These are phyloP conservation scores for Tinospora cordifolia DNA, from an alignment of 164 flowering plant species.

Conservation along the genomic window DNA sequence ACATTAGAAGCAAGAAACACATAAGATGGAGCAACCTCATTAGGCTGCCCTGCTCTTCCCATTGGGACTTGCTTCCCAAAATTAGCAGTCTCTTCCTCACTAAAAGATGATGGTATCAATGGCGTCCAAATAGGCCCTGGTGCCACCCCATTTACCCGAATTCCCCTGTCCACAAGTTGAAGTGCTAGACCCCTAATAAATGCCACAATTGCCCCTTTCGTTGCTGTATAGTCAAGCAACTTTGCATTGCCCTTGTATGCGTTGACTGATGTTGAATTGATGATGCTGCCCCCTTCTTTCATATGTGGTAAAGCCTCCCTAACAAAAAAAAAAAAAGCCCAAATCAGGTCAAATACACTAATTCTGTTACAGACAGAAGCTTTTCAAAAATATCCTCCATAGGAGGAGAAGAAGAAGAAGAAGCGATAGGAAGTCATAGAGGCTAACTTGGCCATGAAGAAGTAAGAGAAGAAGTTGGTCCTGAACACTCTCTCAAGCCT, in stretches of 20 bases:
- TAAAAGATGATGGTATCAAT: slow-evolving; percentile 53
- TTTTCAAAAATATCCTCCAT: too few relatives aligned
- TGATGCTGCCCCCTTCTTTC: slow-evolving; percentile 60
- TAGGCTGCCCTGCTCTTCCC: slow-evolving; percentile 73
- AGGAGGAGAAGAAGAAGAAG: too few relatives aligned
- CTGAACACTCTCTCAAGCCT: slow-evolving; percentile 53
- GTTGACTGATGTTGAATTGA: slow-evolving; percentile 58
- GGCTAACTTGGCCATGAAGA: slow-evolving; percentile 39
- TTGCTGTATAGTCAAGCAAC: slow-evolving; percentile 63
- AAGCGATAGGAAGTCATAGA: too few relatives aligned
- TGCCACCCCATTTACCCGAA: slow-evolving; percentile 73
- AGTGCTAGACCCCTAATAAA: slow-evolving; percentile 62
- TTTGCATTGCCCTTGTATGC: slow-evolving; percentile 57
- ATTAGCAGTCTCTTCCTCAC: slow-evolving; percentile 31
- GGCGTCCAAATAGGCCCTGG: slow-evolving; percentile 85
- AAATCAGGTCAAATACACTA: too few relatives aligned
- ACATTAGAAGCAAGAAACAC: slow-evolving; percentile 58
- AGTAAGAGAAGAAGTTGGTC: slow-evolving; percentile 48
- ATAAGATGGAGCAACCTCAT: slow-evolving; percentile 55
- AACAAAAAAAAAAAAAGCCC: neutral
- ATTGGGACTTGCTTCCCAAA: slow-evolving; percentile 66
- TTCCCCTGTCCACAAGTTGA: slow-evolving; percentile 48
- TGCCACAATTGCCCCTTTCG: slow-evolving; percentile 70
- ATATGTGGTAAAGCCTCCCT: slow-evolving; percentile 68
- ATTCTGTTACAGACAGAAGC: too few relatives aligned